A percentile compares a stretch with the other conserved stretches of the same genome.
These are phyloP conservation scores for Cercophora samala DNA, from an alignment of 495 filamentous ascomycete species.

Conservation along the genomic window DNA sequence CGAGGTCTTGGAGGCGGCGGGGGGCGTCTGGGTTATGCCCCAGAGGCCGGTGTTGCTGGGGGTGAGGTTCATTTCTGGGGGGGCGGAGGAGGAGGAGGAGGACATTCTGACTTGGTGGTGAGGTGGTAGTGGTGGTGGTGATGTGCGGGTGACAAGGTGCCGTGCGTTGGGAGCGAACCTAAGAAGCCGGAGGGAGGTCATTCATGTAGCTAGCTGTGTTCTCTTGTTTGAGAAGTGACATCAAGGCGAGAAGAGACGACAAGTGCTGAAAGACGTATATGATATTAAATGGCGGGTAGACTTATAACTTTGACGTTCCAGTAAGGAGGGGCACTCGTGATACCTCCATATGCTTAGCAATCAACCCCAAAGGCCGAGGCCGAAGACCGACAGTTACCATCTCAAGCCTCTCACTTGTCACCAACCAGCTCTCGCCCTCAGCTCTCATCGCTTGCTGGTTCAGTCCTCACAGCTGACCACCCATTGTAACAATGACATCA, in stretches of 20 bases:
- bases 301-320: not conserved
- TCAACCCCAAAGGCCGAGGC: not conserved
- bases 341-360: not conserved
- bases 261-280: no score
- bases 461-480: not conserved
- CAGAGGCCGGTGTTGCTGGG: slow-evolving; percentile 58
- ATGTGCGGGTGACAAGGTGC: not conserved
- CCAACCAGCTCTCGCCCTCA: not conserved
- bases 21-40: slow-evolving; percentile 49
- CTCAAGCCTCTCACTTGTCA: not conserved
- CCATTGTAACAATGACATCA: slow-evolving; percentile 10
- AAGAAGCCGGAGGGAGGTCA: not conserved
- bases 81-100: not conserved
- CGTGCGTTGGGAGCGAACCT: not conserved
- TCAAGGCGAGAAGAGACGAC: not conserved
- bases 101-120: not conserved
- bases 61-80: slow-evolving; percentile 56
- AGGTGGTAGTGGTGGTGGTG: not conserved
- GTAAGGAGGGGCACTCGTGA: not conserved
- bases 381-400: not conserved
- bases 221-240: no score
- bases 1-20: slow-evolving; percentile 57
- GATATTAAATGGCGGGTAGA: not conserved
- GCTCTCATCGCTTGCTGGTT: not conserved
- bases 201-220: not conserved